These are phyloP conservation scores for Aspergillus bridgeri DNA, from an alignment of 495 filamentous ascomycete genomes.

Conservation along the genomic window DNA sequence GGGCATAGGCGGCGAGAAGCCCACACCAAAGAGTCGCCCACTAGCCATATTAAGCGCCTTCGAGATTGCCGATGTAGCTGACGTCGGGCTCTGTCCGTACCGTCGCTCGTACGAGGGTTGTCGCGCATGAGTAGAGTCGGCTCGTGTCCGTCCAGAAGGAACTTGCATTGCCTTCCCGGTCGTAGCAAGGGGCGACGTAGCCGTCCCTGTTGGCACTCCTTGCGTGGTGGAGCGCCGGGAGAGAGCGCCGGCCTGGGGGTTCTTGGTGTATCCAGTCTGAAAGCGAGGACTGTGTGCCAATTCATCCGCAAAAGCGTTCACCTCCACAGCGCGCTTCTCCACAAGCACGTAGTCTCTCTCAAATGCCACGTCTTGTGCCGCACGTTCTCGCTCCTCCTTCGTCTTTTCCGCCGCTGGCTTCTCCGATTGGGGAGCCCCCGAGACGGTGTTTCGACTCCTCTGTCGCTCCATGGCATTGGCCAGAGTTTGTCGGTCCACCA, in stretches of 20 bases:
- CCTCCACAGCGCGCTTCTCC: conserved; percentile 90
- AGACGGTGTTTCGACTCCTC: conserved; percentile 45
- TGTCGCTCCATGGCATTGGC: conserved; percentile 47
- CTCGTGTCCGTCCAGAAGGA: conserved; percentile 55
- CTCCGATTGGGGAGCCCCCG: conserved; percentile 43
- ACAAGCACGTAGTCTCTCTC: conserved; percentile 94
- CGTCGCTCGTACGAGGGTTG: conserved; percentile 76
- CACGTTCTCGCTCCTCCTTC: conserved; percentile 65
- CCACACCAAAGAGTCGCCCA: conserved; percentile 73
- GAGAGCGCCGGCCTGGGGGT: conserved; percentile 43
- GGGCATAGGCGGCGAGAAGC: conserved; percentile 65
- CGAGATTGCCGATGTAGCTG: conserved; percentile 82
- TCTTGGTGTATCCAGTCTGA: conserved; percentile 36
- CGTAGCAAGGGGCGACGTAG: conserved; percentile 32
- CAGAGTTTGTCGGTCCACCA: conserved; percentile 32
- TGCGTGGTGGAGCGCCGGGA: conserved; percentile 69
- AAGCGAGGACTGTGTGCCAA: conserved; percentile 72
- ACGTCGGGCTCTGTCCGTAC: conserved; percentile 71
- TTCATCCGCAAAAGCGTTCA: conserved; percentile 96
- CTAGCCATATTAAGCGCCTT: conserved; percentile 95
- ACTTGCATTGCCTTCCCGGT: conserved; percentile 66
- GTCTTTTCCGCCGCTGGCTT: conserved; percentile 36
- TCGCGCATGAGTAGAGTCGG: conserved; percentile 61
- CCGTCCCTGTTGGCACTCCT: conserved; percentile 46
- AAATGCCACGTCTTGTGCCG: conserved; percentile 83